A percentile compares a stretch with the other conserved stretches of the same genome.
These are phyloP conservation scores for Blastobotrys peoriensis DNA, from an alignment of 805 yeast genomes.

Conservation along the genomic window DNA sequence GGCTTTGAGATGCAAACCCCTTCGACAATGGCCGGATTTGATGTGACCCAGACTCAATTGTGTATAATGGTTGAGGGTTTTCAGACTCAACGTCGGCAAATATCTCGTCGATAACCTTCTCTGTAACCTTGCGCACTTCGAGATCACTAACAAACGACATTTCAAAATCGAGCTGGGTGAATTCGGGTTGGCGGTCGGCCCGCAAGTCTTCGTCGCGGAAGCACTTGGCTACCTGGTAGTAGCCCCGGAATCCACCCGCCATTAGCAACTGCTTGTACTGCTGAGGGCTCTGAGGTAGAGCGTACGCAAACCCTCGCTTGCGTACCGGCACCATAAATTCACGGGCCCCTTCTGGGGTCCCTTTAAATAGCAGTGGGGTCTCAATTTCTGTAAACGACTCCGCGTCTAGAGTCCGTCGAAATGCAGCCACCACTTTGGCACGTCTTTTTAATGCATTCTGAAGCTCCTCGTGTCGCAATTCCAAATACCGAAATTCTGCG, in stretches of 20 bases:
- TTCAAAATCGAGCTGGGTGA: conserved; percentile 95
- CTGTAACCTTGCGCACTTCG: conserved; percentile 64
- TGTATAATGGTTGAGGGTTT: conserved; percentile 30
- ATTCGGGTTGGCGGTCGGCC: conserved; percentile 94
- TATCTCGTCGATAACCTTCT: conserved; percentile 44
- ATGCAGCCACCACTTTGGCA: conserved; percentile 33
- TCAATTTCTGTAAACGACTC: conserved; percentile 72
- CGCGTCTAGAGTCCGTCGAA: conserved; percentile 34
- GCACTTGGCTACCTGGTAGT: conserved; percentile 89
- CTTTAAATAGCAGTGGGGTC: conserved; percentile 87
- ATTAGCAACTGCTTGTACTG: conserved; percentile 92
- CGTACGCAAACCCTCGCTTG: conserved; percentile 56
- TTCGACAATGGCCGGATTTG: conserved; percentile 1
- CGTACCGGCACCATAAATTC: conserved; percentile 94
- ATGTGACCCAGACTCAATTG: conserved; percentile 24
- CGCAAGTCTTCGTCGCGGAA: conserved; percentile 95
- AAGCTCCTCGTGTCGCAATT: conserved; percentile 47
- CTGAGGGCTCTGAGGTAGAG: conserved; percentile 96
- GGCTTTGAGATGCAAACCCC: neutral
- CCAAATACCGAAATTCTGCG: conserved; percentile 73
- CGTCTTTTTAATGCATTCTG: conserved; percentile 24
- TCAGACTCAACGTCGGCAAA: conserved; percentile 41
- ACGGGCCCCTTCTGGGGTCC: conserved; percentile 97
- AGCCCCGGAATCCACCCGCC: conserved; percentile 85
- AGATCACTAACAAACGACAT: conserved; percentile 71